Conservation (phyloP, 2,329 filamentous ascomycete genomes). For the Trichoderma breve region DNA sequence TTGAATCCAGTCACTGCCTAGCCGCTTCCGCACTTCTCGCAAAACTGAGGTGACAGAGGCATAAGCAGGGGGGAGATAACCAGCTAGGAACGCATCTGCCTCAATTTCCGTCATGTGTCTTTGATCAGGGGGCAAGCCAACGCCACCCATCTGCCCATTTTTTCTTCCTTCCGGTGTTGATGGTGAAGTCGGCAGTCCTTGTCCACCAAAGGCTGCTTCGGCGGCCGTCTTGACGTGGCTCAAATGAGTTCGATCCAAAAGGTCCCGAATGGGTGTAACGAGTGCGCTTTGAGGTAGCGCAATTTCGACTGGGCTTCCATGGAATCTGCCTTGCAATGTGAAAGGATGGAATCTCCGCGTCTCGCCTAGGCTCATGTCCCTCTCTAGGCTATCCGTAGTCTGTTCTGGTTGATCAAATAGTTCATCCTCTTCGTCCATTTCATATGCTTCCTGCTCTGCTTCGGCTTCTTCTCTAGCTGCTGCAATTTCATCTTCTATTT, state of each 20-base stretch:
- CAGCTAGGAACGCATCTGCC: constrained; percentile 68
- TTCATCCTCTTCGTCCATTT: constrained; percentile 27
- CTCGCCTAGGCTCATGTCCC: constrained; percentile 28
- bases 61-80: constrained; percentile 69
- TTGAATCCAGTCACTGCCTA: constrained; percentile 69
- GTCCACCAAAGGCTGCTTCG: constrained; percentile 72
- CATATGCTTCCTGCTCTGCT: constrained; percentile 23
- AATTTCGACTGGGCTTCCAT: constrained; percentile 70
- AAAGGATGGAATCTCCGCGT: constrained; percentile 66
- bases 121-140: constrained; percentile 63
- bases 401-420: constrained; percentile 21
- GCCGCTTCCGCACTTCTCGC: constrained; percentile 69
- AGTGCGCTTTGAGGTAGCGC: constrained; percentile 70
- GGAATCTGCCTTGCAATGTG: constrained; percentile 71
- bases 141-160: constrained; percentile 59
- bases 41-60: constrained; percentile 65
- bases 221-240: constrained; percentile 74
- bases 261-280: constrained; percentile 64
- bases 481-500: constrained; percentile 21
- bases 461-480: constrained; percentile 27
- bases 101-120: constrained; percentile 71
- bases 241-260: constrained; percentile 66
- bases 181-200: constrained; percentile 71
- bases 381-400: constrained; percentile 34
- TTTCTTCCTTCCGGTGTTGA: constrained; percentile 61